Base-by-base conservation (phyloP, 1,284 basidiomycete genomes). In the Mycocalia duriaeana region DNA sequence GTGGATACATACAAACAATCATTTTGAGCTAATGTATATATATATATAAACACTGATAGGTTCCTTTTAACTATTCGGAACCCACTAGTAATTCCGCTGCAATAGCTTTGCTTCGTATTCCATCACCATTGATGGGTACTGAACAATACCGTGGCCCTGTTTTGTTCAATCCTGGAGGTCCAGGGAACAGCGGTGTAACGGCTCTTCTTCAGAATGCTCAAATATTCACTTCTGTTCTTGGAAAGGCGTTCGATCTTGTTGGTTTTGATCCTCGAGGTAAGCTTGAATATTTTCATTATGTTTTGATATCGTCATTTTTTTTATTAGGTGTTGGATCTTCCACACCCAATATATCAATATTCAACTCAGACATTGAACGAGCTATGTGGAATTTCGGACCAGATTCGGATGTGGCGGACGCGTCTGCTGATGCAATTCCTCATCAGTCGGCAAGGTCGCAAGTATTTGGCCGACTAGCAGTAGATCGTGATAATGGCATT, bases 101-200 rank as follows among this genome's bases (percentile, higher is more conserved):
- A 16, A 68, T 73, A 42, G 71, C 73, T 0, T 47, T 73, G 11
- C 59, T 67, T n/a, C 65, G 66, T 4, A 52, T 59, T 24, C 59
- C 57, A 2, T 58, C 38, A 26, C 11, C 24, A 8, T 5, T 25
- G 3, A 11, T 23, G 7, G 35, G 25, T n/a, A 25, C 44, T 24
- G 9, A 11, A 16, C 56, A 66, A 28, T 75, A 75, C 52, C 61
- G 64, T 20, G 75, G 76, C 0, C 71, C 74, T 0, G 60, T 79
- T 18, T 58, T 77, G 2, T 58, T 77, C 55, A 80, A 80, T 49
- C 77, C 77, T 0, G 76, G 76, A 1, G 76, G 77, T 1, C 76
- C 76, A 5, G 76, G 76, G 2, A 73, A 68, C 2, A 69, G 71
- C 45, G 76, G 76, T 11, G 68, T 76, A 3, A 53, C 63, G 4